Evolutionary conservation across 805 yeast genomes (phyloP).

Genomic region (Wickerhamomyces bisporus): DNA sequence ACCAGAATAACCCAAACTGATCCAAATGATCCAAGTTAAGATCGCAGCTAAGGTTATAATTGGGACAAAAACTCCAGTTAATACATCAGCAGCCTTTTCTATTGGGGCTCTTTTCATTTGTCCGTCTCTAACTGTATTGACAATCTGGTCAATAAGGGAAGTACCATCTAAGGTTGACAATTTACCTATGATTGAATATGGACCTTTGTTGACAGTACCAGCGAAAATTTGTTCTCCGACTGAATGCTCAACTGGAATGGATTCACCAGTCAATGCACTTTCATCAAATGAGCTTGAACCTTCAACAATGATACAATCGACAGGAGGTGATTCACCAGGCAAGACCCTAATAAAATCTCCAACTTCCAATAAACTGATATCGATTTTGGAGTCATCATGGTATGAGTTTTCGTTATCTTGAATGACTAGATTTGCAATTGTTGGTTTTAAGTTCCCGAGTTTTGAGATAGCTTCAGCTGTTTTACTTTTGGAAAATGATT

Average conservation of each 20-base stretch:
- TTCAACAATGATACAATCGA: constrained; percentile 46
- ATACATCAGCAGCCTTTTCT: constrained; percentile 60
- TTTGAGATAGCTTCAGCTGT: constrained; percentile 61
- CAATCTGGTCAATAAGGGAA: constrained; percentile 66
- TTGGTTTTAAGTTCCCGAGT: constrained; percentile 46
- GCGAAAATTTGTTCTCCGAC: constrained; percentile 67
- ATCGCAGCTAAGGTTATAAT: constrained; percentile 55
- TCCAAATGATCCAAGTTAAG: constrained; percentile 66
- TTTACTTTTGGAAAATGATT: constrained; percentile 58
- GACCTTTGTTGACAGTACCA: constrained; percentile 66
- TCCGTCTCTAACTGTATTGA: constrained; percentile 65
- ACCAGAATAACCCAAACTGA: constrained; percentile 49
- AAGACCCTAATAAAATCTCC: constrained; percentile 45
- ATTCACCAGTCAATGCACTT: constrained; percentile 59
- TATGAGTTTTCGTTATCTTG: constrained; percentile 15
- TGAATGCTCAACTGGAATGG: constrained; percentile 49
- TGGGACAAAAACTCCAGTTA: constrained; percentile 74
- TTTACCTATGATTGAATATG: constrained; percentile 46
- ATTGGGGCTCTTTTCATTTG: constrained; percentile 70
- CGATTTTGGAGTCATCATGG: constrained; percentile 29
- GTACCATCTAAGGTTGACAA: constrained; percentile 56
- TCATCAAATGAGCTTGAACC: constrained; percentile 52
- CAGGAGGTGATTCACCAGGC: constrained; percentile 57
- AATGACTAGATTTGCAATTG: constrained; percentile 41
- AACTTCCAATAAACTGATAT: constrained; percentile 42